Evolutionary conservation across 345 rosid species (phyloP), one percentile per base, ranked within the genome.

Genomic region (Eucalyptus erythrocorys): DNA sequence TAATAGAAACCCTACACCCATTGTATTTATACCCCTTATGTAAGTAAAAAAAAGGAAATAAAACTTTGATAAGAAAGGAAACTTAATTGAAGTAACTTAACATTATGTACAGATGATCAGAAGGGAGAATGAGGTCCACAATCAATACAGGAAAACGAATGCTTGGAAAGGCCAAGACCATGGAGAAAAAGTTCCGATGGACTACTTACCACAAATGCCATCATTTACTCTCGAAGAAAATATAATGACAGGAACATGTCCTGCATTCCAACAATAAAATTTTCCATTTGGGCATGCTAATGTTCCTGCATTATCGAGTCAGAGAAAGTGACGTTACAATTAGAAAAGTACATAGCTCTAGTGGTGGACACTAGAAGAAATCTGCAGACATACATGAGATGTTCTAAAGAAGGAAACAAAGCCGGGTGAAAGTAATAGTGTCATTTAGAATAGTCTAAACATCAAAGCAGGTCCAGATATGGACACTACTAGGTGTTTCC

Each of bases 191-290:
- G 27, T 85, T 85, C 48, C 59, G 32, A 50, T 0, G 16, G 55
- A 79, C 43, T 86, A 90, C 95, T 88, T 91, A 98, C 99, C 99
- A 86, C 99, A 97, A 50, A 98, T 94, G 32, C 99, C 99, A 90
- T 98, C 99, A 91, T 97, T 98, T 88, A 98, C 99, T 92, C 97
- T 95, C 32, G 98, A 97, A 88, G 99, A 96, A 91, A 94, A 98
- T 50, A 97, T 51, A 82, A 91, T 13, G 42, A 91, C 43, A 16
- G 99, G 94, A 89, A 91, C 51, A 87, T 97, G 99, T 17, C 98
- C 97, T 19, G 94, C 94, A 89, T 98, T 98, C 57, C 86, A 92
- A 90, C 99, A 98, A 89, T 94, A 98, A 93, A 98, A 97, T 89
- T 93, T 94, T 22, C 95, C 99, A 90, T 86, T 90, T 4, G 99